Conservation (phyloP, 75 land plant species). For the Adiantum capillusveneris region DNA sequence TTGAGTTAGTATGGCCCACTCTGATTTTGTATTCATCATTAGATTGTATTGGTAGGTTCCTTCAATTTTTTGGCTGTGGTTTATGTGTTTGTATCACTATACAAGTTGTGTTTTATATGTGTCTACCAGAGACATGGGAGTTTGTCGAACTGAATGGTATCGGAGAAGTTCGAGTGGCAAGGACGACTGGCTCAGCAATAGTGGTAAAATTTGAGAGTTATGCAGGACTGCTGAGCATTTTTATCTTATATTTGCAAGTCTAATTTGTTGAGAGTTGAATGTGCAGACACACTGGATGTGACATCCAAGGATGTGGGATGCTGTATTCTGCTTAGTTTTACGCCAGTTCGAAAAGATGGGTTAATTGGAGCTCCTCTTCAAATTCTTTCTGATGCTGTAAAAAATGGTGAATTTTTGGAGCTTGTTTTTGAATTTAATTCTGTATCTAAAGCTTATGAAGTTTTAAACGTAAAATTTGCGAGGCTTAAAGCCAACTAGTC, state of each 20-base stretch:
- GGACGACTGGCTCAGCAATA: constrained; percentile 32
- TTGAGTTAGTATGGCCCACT: no score
- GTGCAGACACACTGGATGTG: constrained; percentile 47
- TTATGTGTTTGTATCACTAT: no score
- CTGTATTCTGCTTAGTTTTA: constrained; percentile 63
- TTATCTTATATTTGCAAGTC: no score
- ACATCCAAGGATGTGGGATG: constrained; percentile 70
- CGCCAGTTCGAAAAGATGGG: constrained; percentile 77
- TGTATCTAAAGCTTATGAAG: no score
- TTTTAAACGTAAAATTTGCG: no score
- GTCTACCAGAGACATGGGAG: constrained; percentile 50
- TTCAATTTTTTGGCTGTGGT: no score
- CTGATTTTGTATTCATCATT: no score
- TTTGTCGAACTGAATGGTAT: constrained; percentile 70
- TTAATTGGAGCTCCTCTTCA: constrained; percentile 38
- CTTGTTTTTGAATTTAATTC: no score
- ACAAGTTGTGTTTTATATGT: no score
- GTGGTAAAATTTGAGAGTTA: constrained; percentile 27
- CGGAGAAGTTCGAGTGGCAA: constrained; percentile 39
- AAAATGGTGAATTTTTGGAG: constrained; percentile 41
- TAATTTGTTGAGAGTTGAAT: background rate
- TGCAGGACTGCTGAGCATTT: no score
- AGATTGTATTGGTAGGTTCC: no score
- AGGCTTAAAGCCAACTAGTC: no score
- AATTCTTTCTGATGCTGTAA: constrained; percentile 49